These are phyloP conservation scores for Exophiala bonariae DNA, from an alignment of 2,329 filamentous ascomycete genomes.

Conservation along the genomic window DNA sequence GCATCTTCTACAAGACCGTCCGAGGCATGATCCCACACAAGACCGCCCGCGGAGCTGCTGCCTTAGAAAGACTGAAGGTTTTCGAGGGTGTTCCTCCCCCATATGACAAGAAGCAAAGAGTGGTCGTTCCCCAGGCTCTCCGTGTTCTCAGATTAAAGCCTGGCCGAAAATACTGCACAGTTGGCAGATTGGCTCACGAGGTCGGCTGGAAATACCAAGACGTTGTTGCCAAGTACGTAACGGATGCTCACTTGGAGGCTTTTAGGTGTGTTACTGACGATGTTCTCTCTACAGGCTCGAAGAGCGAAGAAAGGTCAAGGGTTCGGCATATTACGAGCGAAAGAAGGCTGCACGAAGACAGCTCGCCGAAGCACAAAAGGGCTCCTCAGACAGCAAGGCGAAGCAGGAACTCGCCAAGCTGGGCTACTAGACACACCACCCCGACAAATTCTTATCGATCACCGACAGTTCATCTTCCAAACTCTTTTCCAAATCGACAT, in stretches of 20 bases:
- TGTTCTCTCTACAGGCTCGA: constrained; percentile 70
- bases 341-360: constrained; percentile 96
- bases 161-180: constrained; percentile 99
- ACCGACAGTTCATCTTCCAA: constrained; percentile 1
- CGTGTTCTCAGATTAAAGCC: constrained; percentile 96
- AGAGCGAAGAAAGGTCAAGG: constrained; percentile 99
- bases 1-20: constrained; percentile 99
- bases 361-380: constrained; percentile 90
- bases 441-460: constrained; percentile 30
- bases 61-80: constrained; percentile 98
- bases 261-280: constrained; percentile 4
- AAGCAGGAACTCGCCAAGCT: constrained; percentile 82
- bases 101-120: constrained; percentile 99
- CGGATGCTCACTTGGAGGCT: not conserved
- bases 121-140: constrained; percentile 98
- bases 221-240: constrained; percentile 89
- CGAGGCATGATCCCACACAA: constrained; percentile 99
- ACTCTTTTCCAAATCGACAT: not conserved
- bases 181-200: constrained; percentile 96
- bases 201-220: constrained; percentile 99
- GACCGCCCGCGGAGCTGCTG: constrained; percentile 94
- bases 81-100: constrained; percentile 99
- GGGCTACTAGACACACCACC: constrained; percentile 71
- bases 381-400: constrained; percentile 81
- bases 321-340: constrained; percentile 98